Conservation (phyloP, 768 basidiomycete genomes). For the Melanogaster broomeanus region DNA sequence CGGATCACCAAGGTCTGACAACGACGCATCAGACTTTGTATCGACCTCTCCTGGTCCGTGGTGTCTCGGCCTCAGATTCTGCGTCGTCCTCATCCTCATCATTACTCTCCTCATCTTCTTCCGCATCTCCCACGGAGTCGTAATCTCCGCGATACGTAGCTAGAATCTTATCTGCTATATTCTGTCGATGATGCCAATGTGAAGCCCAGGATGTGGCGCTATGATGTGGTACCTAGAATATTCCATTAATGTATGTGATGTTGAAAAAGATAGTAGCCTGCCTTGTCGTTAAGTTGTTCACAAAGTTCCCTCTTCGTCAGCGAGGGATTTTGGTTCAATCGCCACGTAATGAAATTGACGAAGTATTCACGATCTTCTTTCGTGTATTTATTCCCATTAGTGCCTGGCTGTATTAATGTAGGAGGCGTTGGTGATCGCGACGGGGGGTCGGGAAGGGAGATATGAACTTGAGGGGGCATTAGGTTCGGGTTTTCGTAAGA, state of each 20-base stretch:
- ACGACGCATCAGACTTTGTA: conserved; percentile 21
- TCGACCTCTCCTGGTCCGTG: conserved; percentile 15
- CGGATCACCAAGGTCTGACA: conserved; percentile 17
- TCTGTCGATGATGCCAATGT: conserved; percentile 68
- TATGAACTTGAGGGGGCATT: conserved; percentile 61
- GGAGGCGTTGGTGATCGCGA: conserved; percentile 74
- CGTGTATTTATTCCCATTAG: conserved; percentile 64
- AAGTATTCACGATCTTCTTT: conserved; percentile 67
- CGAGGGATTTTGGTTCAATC: conserved; percentile 52
- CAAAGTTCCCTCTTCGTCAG: conserved; percentile 57
- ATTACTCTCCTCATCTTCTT: conserved; percentile 33
- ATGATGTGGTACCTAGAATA: conserved; percentile 64
- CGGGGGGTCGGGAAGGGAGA: conserved; percentile 62
- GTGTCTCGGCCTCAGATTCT: conserved; percentile 19
- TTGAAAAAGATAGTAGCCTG: conserved; percentile 7
- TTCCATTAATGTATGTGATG: conserved; percentile 7
- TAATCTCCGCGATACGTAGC: conserved; percentile 30
- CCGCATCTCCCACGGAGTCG: conserved; percentile 35
- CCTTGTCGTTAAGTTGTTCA: conserved; percentile 58
- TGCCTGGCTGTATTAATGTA: conserved; percentile 43
- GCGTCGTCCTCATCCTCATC: conserved; percentile 20
- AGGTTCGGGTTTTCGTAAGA: conserved; percentile 43
- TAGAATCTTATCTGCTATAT: conserved; percentile 66
- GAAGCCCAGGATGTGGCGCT: conserved; percentile 61
- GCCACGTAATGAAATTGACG: conserved; percentile 65